Conservation (phyloP, 371 early-diverging fungal genomes). For the Apophysomyces variabilis region DNA sequence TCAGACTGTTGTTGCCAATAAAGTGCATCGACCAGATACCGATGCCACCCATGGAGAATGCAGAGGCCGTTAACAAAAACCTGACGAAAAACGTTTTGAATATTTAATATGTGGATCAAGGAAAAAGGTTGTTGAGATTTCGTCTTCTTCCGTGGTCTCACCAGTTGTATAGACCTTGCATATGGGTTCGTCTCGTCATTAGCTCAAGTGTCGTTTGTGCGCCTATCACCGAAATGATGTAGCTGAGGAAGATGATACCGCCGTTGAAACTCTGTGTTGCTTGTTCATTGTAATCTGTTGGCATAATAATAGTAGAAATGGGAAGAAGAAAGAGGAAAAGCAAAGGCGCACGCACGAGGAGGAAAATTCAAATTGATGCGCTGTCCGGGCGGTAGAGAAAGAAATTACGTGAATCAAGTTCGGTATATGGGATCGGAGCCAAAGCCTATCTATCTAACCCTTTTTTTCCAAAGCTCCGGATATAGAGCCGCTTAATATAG, state of each 20-base stretch:
- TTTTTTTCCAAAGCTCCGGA: slow-evolving; percentile 1
- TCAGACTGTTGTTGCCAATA: slow-evolving; percentile 48
- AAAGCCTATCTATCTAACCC: background rate
- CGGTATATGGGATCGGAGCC: background rate
- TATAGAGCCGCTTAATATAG: background rate
- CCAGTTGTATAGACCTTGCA: slow-evolving; percentile 30
- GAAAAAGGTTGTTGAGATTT: background rate
- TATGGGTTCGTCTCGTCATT: slow-evolving; percentile 26
- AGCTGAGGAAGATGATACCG: slow-evolving; percentile 31
- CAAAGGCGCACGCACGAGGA: background rate
- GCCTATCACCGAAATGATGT: slow-evolving; percentile 25
- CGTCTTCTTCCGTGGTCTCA: background rate
- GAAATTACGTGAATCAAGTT: background rate
- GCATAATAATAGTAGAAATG: background rate
- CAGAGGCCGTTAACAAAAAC: slow-evolving; percentile 44
- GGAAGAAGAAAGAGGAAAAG: background rate
- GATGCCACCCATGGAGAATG: slow-evolving; percentile 48
- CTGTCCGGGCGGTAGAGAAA: background rate
- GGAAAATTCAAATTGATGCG: background rate
- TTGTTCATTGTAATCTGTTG: background rate
- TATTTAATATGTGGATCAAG: background rate
- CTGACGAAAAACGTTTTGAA: slow-evolving; percentile 13
- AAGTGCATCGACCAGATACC: slow-evolving; percentile 60
- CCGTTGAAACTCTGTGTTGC: slow-evolving; percentile 30
- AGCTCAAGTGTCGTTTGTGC: slow-evolving; percentile 28